Percentiles rank a stretch among this genome's conserved stretches.
Evolutionary conservation across 306 rosid species (phyloP).

Genomic region (Trifolium fragiferum): DNA sequence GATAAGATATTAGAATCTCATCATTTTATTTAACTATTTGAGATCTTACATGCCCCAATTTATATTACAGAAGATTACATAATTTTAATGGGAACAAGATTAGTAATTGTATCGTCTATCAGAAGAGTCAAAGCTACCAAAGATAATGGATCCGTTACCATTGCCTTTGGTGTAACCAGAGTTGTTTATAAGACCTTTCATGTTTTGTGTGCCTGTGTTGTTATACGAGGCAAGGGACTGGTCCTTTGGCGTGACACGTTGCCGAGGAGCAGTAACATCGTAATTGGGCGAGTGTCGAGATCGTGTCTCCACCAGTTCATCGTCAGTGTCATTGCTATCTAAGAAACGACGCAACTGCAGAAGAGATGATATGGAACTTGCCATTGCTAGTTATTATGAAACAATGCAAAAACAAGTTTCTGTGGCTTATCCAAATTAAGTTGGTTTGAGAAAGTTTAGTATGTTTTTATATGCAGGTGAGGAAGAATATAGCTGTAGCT

Average conservation of each 20-base stretch:
- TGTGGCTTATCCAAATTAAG: background rate
- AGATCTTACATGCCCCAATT: background rate
- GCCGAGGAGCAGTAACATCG: background rate
- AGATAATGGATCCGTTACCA: conserved; percentile 51
- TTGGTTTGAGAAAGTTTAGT: background rate
- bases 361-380: conserved; percentile 8
- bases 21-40: conserved; percentile 21
- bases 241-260: background rate
- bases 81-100: background rate
- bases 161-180: conserved; percentile 50
- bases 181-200: conserved; percentile 53
- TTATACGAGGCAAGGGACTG: conserved; percentile 7
- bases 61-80: background rate
- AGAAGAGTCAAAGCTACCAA: conserved; percentile 47
- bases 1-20: background rate
- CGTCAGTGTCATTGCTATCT: background rate
- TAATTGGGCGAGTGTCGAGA: background rate
- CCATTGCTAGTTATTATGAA: background rate
- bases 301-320: background rate
- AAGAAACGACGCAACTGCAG: conserved; percentile 9
- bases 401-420: background rate
- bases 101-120: background rate
- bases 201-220: conserved; percentile 51
- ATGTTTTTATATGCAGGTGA: conserved; percentile 18
- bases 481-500: conserved; percentile 45